Percentiles rank a stretch among this genome's conserved stretches.
phyloP scores from a whole-genome alignment of 352 stramenopile species.

The Pythium periplocum region DNA sequence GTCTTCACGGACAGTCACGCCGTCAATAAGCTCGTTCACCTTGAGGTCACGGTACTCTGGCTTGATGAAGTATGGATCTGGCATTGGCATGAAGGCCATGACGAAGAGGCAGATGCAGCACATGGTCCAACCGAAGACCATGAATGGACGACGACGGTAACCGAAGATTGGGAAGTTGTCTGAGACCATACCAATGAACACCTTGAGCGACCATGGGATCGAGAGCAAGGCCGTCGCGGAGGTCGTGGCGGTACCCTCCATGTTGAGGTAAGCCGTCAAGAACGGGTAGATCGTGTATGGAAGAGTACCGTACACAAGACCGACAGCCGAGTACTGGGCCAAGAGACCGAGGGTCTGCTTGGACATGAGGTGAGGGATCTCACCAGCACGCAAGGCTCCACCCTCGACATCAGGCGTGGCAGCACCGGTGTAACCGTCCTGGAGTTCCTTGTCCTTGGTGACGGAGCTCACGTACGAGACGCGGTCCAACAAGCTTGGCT shows the following conservation, averaged over 20 bases:
- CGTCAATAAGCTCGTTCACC: conserved; percentile 19
- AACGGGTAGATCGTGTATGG: conserved; percentile 49
- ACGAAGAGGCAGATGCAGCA: conserved; percentile 33
- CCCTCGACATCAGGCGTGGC: background rate
- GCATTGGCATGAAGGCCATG: conserved; percentile 37
- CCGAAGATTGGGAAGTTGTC: conserved; percentile 51
- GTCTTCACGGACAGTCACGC: conserved; percentile 23
- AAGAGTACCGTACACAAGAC: conserved; percentile 38
- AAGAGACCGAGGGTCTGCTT: conserved; percentile 34
- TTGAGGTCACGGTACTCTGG: conserved; percentile 17
- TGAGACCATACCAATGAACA: conserved; percentile 59
- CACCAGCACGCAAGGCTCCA: conserved; percentile 8
- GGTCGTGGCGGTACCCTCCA: conserved; percentile 22
- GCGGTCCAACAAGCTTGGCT: too few relatives aligned
- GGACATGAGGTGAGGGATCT: conserved; percentile 25
- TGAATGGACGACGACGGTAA: conserved; percentile 56
- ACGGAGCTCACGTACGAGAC: too few relatives aligned
- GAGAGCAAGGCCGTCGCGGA: conserved; percentile 26
- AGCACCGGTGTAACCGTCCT: too few relatives aligned
- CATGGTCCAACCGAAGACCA: conserved; percentile 51
- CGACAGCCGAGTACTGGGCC: conserved; percentile 43
- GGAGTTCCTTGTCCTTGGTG: too few relatives aligned
- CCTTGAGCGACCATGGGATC: conserved; percentile 58
- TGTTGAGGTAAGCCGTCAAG: conserved; percentile 45
- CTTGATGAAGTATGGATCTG: conserved; percentile 40